These are phyloP conservation scores for Trichoderma reesei DNA, from an alignment of 495 filamentous ascomycete genomes.

Conservation along the genomic window DNA sequence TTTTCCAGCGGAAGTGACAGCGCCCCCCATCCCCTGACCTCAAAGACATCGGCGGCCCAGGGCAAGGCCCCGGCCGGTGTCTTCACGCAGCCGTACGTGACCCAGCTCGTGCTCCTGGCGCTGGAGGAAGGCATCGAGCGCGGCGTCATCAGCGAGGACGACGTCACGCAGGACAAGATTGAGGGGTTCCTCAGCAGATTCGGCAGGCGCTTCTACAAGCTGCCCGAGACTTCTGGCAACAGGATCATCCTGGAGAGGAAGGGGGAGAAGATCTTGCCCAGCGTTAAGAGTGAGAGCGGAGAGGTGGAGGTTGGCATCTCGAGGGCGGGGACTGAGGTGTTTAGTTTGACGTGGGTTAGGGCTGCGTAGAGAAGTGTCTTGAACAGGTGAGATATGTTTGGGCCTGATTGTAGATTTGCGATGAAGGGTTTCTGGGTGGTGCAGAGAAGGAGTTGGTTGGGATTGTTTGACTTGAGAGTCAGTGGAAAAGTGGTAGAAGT, in stretches of 20 bases:
- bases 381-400: no score
- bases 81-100: conserved; percentile 85
- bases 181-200: conserved; percentile 66
- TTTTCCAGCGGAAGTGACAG: conserved; percentile 50
- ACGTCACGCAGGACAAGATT: conserved; percentile 61
- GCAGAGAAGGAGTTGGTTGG: no score
- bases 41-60: conserved; percentile 60
- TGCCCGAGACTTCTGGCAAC: conserved; percentile 29
- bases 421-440: no score
- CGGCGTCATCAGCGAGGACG: conserved; percentile 52
- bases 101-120: conserved; percentile 62
- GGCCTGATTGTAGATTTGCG: no score
- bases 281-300: conserved; percentile 37
- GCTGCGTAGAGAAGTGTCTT: no score
- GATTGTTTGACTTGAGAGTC: no score
- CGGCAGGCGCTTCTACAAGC: conserved; percentile 66
- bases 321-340: conserved; percentile 30
- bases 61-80: conserved; percentile 55
- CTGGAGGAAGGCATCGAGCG: conserved; percentile 59
- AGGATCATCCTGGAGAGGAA: conserved; percentile 54
- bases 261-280: conserved; percentile 46
- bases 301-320: conserved; percentile 61
- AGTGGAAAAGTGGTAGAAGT: no score
- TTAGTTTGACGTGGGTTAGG: conserved; percentile 16
- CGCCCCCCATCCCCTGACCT: conserved; percentile 64